Base-by-base conservation (phyloP, 805 yeast species). In the Groenewaldozyma tartarivorans region DNA sequence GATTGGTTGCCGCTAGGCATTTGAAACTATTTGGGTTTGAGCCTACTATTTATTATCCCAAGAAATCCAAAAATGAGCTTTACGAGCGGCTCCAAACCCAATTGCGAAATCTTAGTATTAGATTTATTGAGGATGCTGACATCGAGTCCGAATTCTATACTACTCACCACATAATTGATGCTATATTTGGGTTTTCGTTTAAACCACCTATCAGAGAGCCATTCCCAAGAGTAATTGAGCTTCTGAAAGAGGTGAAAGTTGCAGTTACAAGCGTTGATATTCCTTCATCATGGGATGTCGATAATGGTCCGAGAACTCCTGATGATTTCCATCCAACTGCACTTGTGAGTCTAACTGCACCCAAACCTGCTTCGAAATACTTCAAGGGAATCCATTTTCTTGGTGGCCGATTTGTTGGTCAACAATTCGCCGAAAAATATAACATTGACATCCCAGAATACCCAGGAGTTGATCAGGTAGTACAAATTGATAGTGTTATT, bases 211-310 rank as follows among this genome's bases (percentile, higher is more conserved):
- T 90, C 38, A 68, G 96, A 41, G 72, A 72, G 27, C 95, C 96
- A 1, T 90, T 82, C 56, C 75, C 72, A 33, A 51, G 49, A 13
- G 72, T 70, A 5, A 63, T 72, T 41, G 52, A 51, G n/a, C 50
- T 65, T 5, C 57, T 82, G 47, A 68, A 53, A 51, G 43, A 39
- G 41, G 26, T 66, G 30, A 11, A 42, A 1, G 54, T 75, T 2
- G 90, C 88, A 1, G 73, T 87, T 1, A 72, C 84, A 0, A 75
- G 94, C 0, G 83, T 92, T 2, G 98, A 92, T 58, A 75, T 90
- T 36, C 98, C 98, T 0, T 82, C 95, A 2, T 95, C 96, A 0
- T 92, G 98, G 98, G 90, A 88, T 55, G 97, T 92, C 7, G 94
- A 92, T 54, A 54, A 70, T 5, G 98, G 98, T 0, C 94, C 92